Evolutionary conservation across 495 filamentous ascomycete species (phyloP), one percentile per base, ranked within the genome.

Genomic region (Penicillium samsonianum): DNA sequence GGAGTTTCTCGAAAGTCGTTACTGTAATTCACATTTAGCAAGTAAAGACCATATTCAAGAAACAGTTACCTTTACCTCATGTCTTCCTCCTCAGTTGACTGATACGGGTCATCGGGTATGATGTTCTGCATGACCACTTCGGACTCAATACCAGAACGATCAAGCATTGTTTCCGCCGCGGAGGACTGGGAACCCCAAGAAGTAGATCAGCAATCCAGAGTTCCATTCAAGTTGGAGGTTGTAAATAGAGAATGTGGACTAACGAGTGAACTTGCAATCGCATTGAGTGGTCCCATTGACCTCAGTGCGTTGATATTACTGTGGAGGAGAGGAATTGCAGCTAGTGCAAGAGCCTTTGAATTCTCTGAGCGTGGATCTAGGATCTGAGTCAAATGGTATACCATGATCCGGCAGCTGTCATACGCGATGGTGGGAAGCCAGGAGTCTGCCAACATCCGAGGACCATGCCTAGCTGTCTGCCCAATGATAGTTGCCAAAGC

Each of bases 341-440:
- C 48, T 3, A 51, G 38, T 4, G 61, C 65, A 11, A 68, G 22
- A 1, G 25, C 57, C n/a, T 63, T 68, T 10, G 67, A 64, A 17
- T 61, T 58, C 12, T 68, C 62, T 2, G 48, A 31, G 2, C 60
- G 53, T 4, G 67, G 60, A 28, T 72, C 65, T 2, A 72, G 62
- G 6, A 72, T 64, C 46, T 72, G 69, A 2, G 69, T 72, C 16
- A 68, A 43, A 48, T 72, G 67, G 26, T 72, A 72, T 10, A 72
- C 53, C 61, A 72, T 72, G 44, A 70, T 70, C 9, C 69, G 65
- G 40, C 61, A 67, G 43, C 69, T 72, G 35, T 72, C 69, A 22
- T 72, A 72, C 1, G 65, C 63, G 16, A 72, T 69, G 1, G 67
- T 72, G 9, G 67, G 67, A n/a, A 72, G 59, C 67, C 69, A 72